Percentiles rank a stretch among this genome's conserved stretches.
Evolutionary conservation across 164 flowering plant genomes (phyloP).

Genomic region (Vitis amurensis): DNA sequence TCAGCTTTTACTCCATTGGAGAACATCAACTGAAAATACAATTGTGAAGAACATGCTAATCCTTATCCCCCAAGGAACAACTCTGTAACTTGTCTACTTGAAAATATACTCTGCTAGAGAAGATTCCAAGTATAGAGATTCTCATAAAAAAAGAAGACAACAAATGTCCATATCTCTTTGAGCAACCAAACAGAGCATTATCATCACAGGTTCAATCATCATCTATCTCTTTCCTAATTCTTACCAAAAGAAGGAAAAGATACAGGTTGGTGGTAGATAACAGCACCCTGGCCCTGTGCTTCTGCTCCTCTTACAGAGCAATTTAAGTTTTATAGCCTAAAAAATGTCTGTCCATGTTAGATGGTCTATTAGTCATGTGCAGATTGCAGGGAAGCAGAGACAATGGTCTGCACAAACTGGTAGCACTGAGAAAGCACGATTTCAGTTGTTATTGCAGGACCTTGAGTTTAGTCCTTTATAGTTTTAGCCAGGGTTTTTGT

Average conservation of each 20-base stretch:
- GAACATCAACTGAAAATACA: slow-evolving; percentile 5
- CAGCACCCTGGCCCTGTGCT: slow-evolving; percentile 15
- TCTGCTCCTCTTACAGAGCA: background rate
- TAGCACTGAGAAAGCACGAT: background rate
- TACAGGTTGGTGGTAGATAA: background rate
- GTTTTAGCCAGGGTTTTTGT: too few relatives aligned
- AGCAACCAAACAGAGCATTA: too few relatives aligned
- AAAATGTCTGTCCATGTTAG: slow-evolving; percentile 5
- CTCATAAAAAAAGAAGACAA: slow-evolving; percentile 10
- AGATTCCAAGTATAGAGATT: background rate
- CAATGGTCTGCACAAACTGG: slow-evolving; percentile 14
- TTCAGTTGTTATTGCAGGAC: too few relatives aligned
- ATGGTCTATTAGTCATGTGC: slow-evolving; percentile 26
- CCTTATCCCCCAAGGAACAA: slow-evolving; percentile 5
- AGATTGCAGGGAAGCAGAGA: slow-evolving; percentile 20
- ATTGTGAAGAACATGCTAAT: background rate
- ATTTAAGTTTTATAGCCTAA: background rate
- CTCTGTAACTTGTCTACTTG: slow-evolving; percentile 1
- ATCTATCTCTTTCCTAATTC: too few relatives aligned
- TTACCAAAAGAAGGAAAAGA: background rate
- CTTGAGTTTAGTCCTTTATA: too few relatives aligned
- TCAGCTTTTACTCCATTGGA: background rate
- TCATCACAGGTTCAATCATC: too few relatives aligned
- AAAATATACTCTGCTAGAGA: background rate
- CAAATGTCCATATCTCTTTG: background rate